Evolutionary conservation across 208 protist species (phyloP).

Genomic region (Trypanosomatidae sp.): DNA sequence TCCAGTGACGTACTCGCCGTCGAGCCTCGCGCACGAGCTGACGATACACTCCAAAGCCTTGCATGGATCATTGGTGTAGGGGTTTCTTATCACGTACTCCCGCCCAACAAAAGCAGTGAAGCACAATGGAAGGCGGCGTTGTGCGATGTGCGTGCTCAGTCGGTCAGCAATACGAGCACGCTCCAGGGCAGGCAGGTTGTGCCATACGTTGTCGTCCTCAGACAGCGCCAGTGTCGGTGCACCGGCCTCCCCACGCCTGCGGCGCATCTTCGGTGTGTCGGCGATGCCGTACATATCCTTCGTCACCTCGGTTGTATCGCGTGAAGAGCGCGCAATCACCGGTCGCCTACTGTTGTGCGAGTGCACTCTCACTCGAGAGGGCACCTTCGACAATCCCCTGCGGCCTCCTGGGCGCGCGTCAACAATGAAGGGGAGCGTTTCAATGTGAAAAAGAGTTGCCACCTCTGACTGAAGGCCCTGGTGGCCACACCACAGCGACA

Average conservation of each 20-base stretch:
- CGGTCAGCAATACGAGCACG: constrained; percentile 12
- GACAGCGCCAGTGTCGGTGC: not conserved
- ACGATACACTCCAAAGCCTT: constrained; percentile 34
- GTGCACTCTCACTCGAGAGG: not conserved
- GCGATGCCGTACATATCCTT: constrained; percentile 17
- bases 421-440: constrained; percentile 70
- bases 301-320: constrained; percentile 6
- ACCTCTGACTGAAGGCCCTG: constrained; percentile 75
- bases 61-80: constrained; percentile 28
- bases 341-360: not conserved
- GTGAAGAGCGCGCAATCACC: constrained; percentile 19
- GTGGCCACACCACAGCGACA: constrained; percentile 75
- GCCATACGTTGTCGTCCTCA: constrained; percentile 22
- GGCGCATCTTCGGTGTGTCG: constrained; percentile 15
- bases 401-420: constrained; percentile 27
- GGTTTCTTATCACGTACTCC: constrained; percentile 44
- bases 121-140: constrained; percentile 48
- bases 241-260: not conserved
- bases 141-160: constrained; percentile 32
- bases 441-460: constrained; percentile 46
- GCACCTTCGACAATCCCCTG: not conserved
- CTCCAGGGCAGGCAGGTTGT: constrained; percentile 16
- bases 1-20: constrained; percentile 29
- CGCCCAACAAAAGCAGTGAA: constrained; percentile 57
- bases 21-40: constrained; percentile 47